A percentile compares a stretch with the other conserved stretches of the same genome.
These are phyloP conservation scores for Malassezia restricta DNA, from an alignment of 1,284 basidiomycete genomes.

Conservation along the genomic window DNA sequence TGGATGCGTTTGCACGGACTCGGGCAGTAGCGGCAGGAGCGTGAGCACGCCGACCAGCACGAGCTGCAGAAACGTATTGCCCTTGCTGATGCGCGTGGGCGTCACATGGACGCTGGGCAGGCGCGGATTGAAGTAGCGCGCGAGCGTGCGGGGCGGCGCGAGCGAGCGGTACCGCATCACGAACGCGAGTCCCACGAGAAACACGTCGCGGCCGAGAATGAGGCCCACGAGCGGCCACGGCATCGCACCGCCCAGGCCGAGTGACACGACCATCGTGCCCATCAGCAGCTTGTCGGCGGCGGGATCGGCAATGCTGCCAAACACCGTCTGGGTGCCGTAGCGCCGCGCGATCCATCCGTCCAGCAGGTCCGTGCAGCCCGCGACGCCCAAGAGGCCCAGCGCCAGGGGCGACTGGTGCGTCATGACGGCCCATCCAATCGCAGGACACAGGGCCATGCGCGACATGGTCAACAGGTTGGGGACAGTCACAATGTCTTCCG, in stretches of 20 bases:
- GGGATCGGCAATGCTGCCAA: conserved; percentile 89
- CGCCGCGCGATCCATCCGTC: conserved; percentile 81
- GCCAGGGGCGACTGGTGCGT: conserved; percentile 67
- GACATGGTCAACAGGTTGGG: conserved; percentile 82
- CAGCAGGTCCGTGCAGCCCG: conserved; percentile 77
- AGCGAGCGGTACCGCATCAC: conserved; percentile 84
- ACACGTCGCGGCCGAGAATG: conserved; percentile 78
- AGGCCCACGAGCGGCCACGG: conserved; percentile 72
- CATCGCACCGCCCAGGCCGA: conserved; percentile 69
- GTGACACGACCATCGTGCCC: conserved; percentile 79
- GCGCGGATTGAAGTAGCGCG: conserved; percentile 85
- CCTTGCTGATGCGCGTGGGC: conserved; percentile 56
- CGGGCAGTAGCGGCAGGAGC: conserved; percentile 63
- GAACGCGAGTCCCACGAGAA: conserved; percentile 78
- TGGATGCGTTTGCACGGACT: conserved; percentile 14
- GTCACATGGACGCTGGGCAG: conserved; percentile 85
- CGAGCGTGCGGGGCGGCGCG: conserved; percentile 75
- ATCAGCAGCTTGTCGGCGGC: conserved; percentile 92
- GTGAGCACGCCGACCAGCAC: conserved; percentile 78
- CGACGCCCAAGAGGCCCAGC: conserved; percentile 69
- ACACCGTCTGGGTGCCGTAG: conserved; percentile 60
- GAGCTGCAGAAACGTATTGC: conserved; percentile 86
- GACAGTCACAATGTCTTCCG: conserved; percentile 52
- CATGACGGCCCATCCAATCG: conserved; percentile 83
- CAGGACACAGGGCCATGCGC: conserved; percentile 73